Evolutionary conservation across 1,139 yeast genomes (phyloP).

Genomic region (Geotrichum fermentans): DNA sequence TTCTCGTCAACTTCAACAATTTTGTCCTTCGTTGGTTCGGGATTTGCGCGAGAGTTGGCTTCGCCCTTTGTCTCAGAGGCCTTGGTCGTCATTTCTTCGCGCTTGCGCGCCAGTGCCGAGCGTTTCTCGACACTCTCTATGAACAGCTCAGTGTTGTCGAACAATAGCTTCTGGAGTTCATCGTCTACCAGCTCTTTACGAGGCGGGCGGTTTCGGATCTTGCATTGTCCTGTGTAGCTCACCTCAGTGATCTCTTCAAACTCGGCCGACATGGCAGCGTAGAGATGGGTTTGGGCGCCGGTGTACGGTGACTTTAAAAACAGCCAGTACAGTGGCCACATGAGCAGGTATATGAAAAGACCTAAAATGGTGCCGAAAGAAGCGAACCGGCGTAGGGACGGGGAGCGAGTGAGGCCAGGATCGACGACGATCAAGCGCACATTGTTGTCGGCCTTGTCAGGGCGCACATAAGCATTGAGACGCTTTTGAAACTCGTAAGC

Average conservation of each 20-base stretch:
- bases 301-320: constrained; percentile 66
- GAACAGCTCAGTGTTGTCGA: constrained; percentile 53
- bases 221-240: constrained; percentile 66
- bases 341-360: constrained; percentile 55
- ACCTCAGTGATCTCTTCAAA: constrained; percentile 60
- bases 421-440: constrained; percentile 73
- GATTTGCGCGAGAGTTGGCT: neutral
- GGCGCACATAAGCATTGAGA: constrained; percentile 51
- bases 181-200: constrained; percentile 61
- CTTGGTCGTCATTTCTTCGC: constrained; percentile 26
- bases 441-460: constrained; percentile 62
- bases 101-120: constrained; percentile 49
- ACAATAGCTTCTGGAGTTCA: constrained; percentile 58
- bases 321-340: constrained; percentile 80
- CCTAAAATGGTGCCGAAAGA: constrained; percentile 77
- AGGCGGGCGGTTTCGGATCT: constrained; percentile 48
- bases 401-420: constrained; percentile 88
- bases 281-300: constrained; percentile 76
- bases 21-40: neutral
- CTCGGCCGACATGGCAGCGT: constrained; percentile 69
- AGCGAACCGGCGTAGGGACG: constrained; percentile 72
- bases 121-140: constrained; percentile 61
- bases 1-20: neutral
- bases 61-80: neutral
- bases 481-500: constrained; percentile 70